A percentile compares a stretch with the other conserved stretches of the same genome.
Evolutionary conservation across 139 green algal genomes (phyloP).

Genomic region (Medakamo hakoo): DNA sequence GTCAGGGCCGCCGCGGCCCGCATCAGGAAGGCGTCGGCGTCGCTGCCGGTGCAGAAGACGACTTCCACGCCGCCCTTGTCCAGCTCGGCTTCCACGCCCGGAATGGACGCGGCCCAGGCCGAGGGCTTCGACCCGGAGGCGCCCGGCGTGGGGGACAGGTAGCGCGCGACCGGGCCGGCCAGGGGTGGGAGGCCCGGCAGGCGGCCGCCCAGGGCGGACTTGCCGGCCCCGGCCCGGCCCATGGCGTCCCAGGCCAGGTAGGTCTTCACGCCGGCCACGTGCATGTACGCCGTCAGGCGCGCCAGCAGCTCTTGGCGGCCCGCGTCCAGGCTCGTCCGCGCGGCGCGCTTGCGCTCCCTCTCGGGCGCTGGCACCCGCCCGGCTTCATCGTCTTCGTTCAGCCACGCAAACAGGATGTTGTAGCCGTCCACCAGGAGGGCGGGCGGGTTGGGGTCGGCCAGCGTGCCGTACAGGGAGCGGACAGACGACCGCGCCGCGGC

Average conservation of each 20-base stretch:
- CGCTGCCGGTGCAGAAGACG: neutral
- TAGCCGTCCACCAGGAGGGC: conserved; percentile 33
- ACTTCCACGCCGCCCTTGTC: neutral
- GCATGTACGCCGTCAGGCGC: neutral
- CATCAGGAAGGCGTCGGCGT: neutral
- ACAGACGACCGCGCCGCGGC: neutral
- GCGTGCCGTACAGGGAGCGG: neutral
- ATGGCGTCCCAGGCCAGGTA: neutral
- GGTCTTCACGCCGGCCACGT: neutral
- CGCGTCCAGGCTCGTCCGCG: neutral
- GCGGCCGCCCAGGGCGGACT: no score
- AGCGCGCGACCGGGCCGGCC: neutral
- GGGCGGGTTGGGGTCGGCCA: neutral
- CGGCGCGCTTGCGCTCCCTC: neutral
- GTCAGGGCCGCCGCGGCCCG: neutral
- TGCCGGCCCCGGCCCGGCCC: no score
- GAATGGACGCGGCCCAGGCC: no score
- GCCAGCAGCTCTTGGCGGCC: neutral
- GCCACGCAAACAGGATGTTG: conserved; percentile 29
- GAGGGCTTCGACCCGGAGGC: no score
- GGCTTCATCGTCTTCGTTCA: no score
- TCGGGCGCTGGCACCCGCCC: neutral
- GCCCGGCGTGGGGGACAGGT: neutral
- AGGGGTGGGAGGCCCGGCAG: no score
- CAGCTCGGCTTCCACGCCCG: neutral